These are phyloP conservation scores for Hypoxylon rubiginosum DNA, from an alignment of 2,329 filamentous ascomycete species.

Conservation along the genomic window DNA sequence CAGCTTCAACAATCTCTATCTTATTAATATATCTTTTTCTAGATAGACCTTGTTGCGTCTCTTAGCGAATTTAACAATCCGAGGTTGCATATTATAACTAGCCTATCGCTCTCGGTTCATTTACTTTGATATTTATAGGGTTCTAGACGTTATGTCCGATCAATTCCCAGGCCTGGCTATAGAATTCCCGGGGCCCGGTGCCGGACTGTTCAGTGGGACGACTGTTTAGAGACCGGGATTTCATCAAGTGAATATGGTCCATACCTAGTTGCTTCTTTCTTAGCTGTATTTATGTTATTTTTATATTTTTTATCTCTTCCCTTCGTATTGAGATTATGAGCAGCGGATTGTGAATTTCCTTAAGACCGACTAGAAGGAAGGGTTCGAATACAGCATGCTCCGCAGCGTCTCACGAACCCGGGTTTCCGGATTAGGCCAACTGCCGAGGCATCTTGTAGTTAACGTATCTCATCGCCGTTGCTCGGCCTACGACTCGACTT, in stretches of 20 bases:
- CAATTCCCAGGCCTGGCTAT: slow-evolving; percentile 27
- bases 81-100: background rate
- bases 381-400: slow-evolving; percentile 12
- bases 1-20: background rate
- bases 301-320: background rate
- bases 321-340: background rate
- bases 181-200: slow-evolving; percentile 21
- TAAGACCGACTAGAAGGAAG: background rate
- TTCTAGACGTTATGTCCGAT: slow-evolving; percentile 24
- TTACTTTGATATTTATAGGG: background rate
- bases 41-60: background rate
- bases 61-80: background rate
- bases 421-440: slow-evolving; percentile 10
- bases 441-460: slow-evolving; percentile 6
- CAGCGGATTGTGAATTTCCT: background rate
- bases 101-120: background rate
- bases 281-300: background rate
- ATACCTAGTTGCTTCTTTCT: background rate
- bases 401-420: slow-evolving; percentile 15
- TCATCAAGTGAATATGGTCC: background rate
- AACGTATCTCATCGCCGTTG: slow-evolving; percentile 5
- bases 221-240: slow-evolving; percentile 6
- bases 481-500: slow-evolving; percentile 51
- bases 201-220: slow-evolving; percentile 13
- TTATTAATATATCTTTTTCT: background rate